phyloP scores from a whole-genome alignment of 2,329 filamentous ascomycete genomes.

The Talaromyces sp. region DNA sequence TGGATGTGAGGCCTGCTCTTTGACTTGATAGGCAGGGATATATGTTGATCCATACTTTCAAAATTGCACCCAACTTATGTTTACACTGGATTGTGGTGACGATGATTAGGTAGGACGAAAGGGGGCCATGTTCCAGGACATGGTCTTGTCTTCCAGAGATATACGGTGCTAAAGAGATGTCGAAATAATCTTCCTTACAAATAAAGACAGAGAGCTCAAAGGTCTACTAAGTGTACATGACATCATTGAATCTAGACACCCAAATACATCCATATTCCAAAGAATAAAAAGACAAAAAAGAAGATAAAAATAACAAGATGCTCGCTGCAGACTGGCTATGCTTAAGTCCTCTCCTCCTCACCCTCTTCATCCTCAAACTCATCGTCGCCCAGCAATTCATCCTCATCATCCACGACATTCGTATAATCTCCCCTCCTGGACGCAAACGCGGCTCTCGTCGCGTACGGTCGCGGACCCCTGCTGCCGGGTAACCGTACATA shows the following conservation, averaged over 20 bases:
- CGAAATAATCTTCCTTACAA: no score
- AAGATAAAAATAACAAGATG: neutral
- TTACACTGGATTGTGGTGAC: no score
- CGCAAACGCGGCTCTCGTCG: conserved; percentile 84
- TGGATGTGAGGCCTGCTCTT: no score
- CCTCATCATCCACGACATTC: conserved; percentile 87
- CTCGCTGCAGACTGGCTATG: neutral
- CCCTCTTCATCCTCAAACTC: conserved; percentile 94
- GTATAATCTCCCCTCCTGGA: conserved; percentile 83
- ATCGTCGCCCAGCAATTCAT: conserved; percentile 79
- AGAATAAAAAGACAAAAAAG: neutral
- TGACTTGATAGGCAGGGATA: no score
- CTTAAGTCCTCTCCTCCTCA: conserved; percentile 34
- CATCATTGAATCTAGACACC: conserved; percentile 1
- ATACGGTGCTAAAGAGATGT: no score
- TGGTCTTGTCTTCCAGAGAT: no score
- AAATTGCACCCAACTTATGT: no score
- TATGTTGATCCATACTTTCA: no score
- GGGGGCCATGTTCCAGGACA: no score
- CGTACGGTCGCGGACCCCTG: conserved; percentile 66
- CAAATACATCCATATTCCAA: conserved; percentile 1
- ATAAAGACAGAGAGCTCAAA: neutral
- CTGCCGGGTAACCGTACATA: conserved; percentile 45
- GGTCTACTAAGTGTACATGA: neutral
- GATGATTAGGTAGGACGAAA: no score